Conservation (phyloP, 164 flowering plant species). For the Aristolochia contorta region DNA sequence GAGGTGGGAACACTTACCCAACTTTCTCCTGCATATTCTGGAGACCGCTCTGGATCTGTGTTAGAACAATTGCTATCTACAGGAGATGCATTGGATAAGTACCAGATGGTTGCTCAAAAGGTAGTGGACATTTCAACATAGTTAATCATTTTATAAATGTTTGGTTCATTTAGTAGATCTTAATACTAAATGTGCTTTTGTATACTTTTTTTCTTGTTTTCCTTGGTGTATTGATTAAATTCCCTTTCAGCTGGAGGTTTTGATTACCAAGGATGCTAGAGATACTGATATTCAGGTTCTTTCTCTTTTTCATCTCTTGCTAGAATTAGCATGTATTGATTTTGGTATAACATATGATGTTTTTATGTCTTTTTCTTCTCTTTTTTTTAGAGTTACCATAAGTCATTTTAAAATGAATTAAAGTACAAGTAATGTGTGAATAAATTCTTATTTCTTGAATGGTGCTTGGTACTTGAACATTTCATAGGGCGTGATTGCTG, state of each 20-base stretch:
- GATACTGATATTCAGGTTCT: slow-evolving; percentile 78
- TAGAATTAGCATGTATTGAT: no score
- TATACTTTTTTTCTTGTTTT: neutral
- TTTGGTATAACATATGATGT: no score
- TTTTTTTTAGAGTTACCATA: no score
- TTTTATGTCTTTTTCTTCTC: no score
- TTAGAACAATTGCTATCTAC: slow-evolving; percentile 61
- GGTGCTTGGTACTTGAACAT: no score
- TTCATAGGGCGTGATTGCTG: slow-evolving; percentile 57
- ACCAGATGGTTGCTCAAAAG: slow-evolving; percentile 66
- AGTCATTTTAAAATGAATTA: no score
- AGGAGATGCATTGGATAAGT: slow-evolving; percentile 86
- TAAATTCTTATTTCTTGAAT: no score
- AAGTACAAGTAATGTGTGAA: no score
- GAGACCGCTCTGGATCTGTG: slow-evolving; percentile 40
- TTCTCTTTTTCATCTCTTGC: no score
- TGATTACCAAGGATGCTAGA: slow-evolving; percentile 42
- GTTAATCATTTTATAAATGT: neutral
- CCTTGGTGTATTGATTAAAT: neutral
- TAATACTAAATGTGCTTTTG: neutral
- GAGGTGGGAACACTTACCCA: slow-evolving; percentile 43
- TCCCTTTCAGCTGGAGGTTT: slow-evolving; percentile 58
- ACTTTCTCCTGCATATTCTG: slow-evolving; percentile 27
- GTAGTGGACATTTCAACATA: slow-evolving; percentile 18
- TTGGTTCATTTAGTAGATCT: neutral